Evolutionary conservation across 2,329 filamentous ascomycete species (phyloP), one percentile per base, ranked within the genome.

Genomic region (Lecanoromycetidae sp.): DNA sequence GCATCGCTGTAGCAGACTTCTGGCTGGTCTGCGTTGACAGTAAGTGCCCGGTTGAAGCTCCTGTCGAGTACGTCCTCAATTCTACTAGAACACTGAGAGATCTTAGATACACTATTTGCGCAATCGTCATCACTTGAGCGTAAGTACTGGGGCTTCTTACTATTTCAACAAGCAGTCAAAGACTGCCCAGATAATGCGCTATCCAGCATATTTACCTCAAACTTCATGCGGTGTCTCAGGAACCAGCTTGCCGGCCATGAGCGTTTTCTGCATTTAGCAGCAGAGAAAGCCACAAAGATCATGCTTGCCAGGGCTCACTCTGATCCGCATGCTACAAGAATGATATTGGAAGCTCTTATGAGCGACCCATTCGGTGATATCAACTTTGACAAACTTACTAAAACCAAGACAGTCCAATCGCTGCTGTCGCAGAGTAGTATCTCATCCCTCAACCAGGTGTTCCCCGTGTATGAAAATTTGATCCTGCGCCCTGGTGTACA

Each of bases 141-240:
- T 47, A 96, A 95, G 64, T 87, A 86, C 58, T 87, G 87, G 63
- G 91, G 91, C 0, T 90, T 96, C 65, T 79, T 88, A 57, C 75
- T 96, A 2, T 86, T 95, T 58, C 79, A 82, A 57, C 85, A 82
- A 58, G 77, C 87, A 56, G 66, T 95, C 3, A 67, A 70, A 26
- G 70, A 66, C 30, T 67, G 67, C 57, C 60, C 76, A 62, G 53
- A 62, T 52, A 53, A 69, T 60, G 48, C 74, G 72, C 56, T 75
- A 68, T 44, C 71, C 63, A 53, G 71, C 7, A 69, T 94, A 0
- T 94, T 96, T 61, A 87, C 84, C 57, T 79, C 80, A 52, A 94
- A 94, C 57, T 69, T 95, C 19, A 79, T 93, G 66, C 75, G 79
- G 40, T 90, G 82, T 58, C 67, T 94, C 37, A 82, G 86, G 64